Base-by-base conservation (phyloP, 163 green algal species). In the Scenedesmus sp. region DNA sequence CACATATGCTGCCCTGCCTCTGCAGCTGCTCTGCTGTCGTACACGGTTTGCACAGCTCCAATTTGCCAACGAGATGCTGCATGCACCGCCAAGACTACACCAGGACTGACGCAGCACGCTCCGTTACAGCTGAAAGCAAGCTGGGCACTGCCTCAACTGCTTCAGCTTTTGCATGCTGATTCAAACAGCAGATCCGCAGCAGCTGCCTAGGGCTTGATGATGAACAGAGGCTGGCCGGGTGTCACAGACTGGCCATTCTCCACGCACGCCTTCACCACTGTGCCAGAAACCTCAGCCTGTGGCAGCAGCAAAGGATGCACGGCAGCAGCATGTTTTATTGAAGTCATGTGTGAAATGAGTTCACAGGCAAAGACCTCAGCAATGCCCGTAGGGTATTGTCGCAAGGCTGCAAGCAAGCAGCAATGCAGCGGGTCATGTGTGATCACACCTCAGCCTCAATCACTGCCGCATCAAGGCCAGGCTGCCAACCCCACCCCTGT, bases 191-290 rank as follows among this genome's bases (percentile, higher is more conserved):
- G 15, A 57, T 46, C 34, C 34, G 1, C 20, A 56, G 56, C n/a
- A 54, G 74, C 26, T 56, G n/a, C 10, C 57, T 82, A 56, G 26
- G 26, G 93, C 90, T 94, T 95, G 90, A 95, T 92, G 79, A 96
- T 79, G 64, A 96, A 89, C 59, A 96, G 86, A 62, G 93, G 86
- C 93, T 94, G 89, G 81, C 97, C 96, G 74, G 96, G 93, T 26
- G 95, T 94, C 16, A 99, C 95, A 1, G 96, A 89, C 66, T 94
- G 94, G 67, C 96, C 97, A 89, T 99, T 98, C 52, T 98, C 94
- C 20, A 95, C 94, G 20, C 97, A 83, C 73, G 98, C 94, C 94
- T 98, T 97, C 79, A 98, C 95, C 2, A 99, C 92, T 57, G 96
- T 97, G 57, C 98, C 98, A 23, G 87, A 93, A 2, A 96, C 90